Conservation (phyloP, 2,329 filamentous ascomycete species). For the Botryotinia globosa region DNA sequence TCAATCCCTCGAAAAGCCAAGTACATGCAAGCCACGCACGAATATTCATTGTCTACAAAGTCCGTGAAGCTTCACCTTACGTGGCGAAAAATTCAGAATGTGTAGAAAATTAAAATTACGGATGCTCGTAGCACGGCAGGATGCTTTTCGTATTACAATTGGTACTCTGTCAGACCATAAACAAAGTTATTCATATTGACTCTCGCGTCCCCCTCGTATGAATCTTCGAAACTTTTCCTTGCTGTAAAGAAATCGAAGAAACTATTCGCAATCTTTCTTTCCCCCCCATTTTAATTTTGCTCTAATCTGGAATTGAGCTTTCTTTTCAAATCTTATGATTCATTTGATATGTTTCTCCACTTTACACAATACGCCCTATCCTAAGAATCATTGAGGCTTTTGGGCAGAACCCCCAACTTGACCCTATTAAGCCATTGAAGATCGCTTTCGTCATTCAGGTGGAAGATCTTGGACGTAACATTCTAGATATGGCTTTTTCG, state of each 20-base stretch:
- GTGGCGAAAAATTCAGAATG: not conserved
- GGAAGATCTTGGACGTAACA: not conserved
- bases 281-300: not conserved
- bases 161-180: not conserved
- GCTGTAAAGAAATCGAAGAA: not conserved
- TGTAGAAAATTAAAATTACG: constrained; percentile 12
- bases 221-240: not conserved
- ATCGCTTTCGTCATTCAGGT: not conserved
- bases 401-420: not conserved
- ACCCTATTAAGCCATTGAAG: constrained; percentile 5
- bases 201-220: not conserved
- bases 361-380: not conserved
- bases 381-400: not conserved
- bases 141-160: not conserved
- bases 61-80: not conserved
- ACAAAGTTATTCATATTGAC: not conserved
- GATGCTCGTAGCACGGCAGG: not conserved
- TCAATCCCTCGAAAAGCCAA: not conserved
- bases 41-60: not conserved
- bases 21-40: constrained; percentile 4
- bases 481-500: not conserved
- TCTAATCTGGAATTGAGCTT: constrained; percentile 14
- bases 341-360: constrained; percentile 2
- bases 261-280: not conserved
- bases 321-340: not conserved